Percentiles rank a stretch among this genome's conserved stretches.
phyloP scores from a whole-genome alignment of 768 basidiomycete species.

The Mycena rosella region DNA sequence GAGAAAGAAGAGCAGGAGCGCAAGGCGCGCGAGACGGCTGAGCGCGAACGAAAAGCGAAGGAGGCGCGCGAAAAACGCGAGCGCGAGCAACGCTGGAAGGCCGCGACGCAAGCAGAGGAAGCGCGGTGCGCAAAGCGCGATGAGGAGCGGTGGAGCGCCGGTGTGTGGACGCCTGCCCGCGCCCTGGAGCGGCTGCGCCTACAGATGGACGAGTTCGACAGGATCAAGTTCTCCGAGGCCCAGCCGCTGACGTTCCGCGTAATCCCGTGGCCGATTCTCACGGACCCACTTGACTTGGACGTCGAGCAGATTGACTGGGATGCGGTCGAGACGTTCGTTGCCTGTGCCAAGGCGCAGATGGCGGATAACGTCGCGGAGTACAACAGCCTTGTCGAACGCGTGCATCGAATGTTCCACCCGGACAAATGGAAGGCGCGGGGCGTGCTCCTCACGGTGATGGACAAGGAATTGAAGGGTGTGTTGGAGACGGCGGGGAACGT shows the following conservation, averaged over 20 bases:
- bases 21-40: constrained; percentile 22
- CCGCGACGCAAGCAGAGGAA: constrained; percentile 19
- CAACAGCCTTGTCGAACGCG: constrained; percentile 62
- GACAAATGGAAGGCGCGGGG: constrained; percentile 69
- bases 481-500: constrained; percentile 66
- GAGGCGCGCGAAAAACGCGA: constrained; percentile 16
- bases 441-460: constrained; percentile 57
- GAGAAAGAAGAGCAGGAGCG: constrained; percentile 21
- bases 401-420: constrained; percentile 69
- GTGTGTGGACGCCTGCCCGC: constrained; percentile 21
- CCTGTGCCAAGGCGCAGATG: constrained; percentile 44
- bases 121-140: constrained; percentile 22
- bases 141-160: neutral
- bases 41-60: constrained; percentile 20
- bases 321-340: constrained; percentile 68
- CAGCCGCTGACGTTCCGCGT: constrained; percentile 36
- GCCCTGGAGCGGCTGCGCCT: constrained; percentile 26
- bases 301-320: constrained; percentile 66
- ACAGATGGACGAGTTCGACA: constrained; percentile 37
- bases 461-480: constrained; percentile 54
- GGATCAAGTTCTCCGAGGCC: constrained; percentile 39
- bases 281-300: constrained; percentile 43
- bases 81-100: constrained; percentile 15
- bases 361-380: constrained; percentile 55
- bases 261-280: constrained; percentile 39